Evolutionary conservation across 1,284 basidiomycete species (phyloP), one percentile per base, ranked within the genome.

Genomic region (Apiotrichum gracile): DNA sequence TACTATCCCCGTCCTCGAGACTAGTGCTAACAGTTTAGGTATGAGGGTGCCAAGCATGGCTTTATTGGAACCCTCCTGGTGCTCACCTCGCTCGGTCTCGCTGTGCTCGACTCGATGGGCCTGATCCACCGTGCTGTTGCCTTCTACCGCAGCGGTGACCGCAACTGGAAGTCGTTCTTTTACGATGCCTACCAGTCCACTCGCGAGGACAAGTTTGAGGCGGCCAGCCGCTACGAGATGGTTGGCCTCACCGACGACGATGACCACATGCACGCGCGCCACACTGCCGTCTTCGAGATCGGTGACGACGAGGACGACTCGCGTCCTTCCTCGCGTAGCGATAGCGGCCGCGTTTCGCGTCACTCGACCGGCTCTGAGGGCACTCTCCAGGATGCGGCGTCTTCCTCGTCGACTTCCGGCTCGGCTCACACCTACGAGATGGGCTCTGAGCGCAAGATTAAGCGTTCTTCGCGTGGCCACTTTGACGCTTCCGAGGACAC

Each of bases 371-470:
- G 81, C 51, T 88, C 85, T 0, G 81, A 86, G n/a, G 83, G 85
- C 47, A 85, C 83, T 1, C 76, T 88, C 3, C 80, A 82, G 47
- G 82, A 82, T 37, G 44, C n/a, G n/a, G n/a, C n/a, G n/a, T n/a
- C 69, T 2, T 61, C 74, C 13, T 24, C 47, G 13, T 41, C 47
- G 8, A 50, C 44, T 17, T 29, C 35, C 16, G 38, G 33, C 19
- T 51, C 51, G 8, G 50, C 51, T 3, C 53, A 52, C 44, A 38
- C 34, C 21, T 54, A 57, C 40, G 35, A 47, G 50, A 54, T 58
- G 60, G 52, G 54, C 14, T 38, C 40, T 14, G 57, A 59, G 21
- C 51, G 57, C 39, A 40, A 38, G 24, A 9, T 8, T 31, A 39
- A 42, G 14, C 24, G 33, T 13, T 47, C 38, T 7, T 50, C 39